Evolutionary conservation across 257 asterid genomes (phyloP).

Genomic region (Mitragyna speciosa): DNA sequence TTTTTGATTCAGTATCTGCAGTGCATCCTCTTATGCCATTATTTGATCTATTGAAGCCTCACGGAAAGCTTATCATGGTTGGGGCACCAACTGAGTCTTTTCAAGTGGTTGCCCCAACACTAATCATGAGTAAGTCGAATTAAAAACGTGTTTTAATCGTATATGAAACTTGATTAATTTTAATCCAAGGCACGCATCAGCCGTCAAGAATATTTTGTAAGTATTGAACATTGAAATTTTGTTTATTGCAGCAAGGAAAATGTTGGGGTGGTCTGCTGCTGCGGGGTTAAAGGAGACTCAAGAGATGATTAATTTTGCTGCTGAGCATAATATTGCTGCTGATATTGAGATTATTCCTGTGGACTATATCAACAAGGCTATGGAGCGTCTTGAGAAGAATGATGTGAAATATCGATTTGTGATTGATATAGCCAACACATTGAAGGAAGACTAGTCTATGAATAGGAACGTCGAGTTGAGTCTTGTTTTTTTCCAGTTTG

Average conservation of each 20-base stretch:
- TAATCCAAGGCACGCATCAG: no score
- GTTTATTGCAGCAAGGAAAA: background rate
- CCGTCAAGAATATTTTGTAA: no score
- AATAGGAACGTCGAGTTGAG: background rate
- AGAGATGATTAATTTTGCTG: conserved; percentile 40
- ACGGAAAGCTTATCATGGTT: background rate
- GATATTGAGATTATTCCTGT: conserved; percentile 40
- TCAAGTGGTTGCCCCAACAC: background rate
- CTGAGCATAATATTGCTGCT: conserved; percentile 32
- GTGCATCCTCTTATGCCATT: background rate
- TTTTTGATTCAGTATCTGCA: background rate
- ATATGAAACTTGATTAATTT: no score
- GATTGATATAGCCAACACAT: conserved; percentile 41
- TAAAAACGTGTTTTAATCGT: no score
- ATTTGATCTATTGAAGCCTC: background rate
- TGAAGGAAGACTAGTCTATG: conserved; percentile 3
- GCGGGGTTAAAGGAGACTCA: conserved; percentile 59
- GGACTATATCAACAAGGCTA: conserved; percentile 51
- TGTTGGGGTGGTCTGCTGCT: background rate
- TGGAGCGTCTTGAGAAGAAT: conserved; percentile 47
- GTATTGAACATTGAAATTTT: no score
- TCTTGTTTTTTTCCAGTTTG: background rate
- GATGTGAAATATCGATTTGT: conserved; percentile 61
- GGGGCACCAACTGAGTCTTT: background rate
- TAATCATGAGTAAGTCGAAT: no score